phyloP scores from a whole-genome alignment of 2,329 filamentous ascomycete genomes.

The Rutstroemia sp. region DNA sequence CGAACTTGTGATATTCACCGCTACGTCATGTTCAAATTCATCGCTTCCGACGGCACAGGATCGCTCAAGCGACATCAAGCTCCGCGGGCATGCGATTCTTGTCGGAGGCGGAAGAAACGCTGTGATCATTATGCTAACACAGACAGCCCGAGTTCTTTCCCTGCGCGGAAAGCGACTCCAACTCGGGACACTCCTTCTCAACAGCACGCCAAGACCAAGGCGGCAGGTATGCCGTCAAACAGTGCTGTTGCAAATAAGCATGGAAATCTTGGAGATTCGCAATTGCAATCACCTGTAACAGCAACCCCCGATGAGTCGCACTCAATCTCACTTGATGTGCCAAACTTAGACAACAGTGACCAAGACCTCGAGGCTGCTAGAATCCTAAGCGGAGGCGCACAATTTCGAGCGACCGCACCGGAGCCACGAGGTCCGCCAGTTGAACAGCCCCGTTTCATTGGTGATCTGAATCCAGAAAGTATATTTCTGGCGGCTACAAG shows the following conservation, averaged over 20 bases:
- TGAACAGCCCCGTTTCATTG: slow-evolving; percentile 41
- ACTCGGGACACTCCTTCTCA: not conserved
- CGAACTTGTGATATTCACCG: not conserved
- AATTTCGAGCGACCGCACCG: not conserved
- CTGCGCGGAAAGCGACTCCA: not conserved
- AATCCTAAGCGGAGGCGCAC: slow-evolving; percentile 4
- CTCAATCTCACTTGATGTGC: not conserved
- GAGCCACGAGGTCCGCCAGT: not conserved
- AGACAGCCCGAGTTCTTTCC: not conserved
- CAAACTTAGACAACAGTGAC: slow-evolving; percentile 4
- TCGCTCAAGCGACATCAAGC: slow-evolving; percentile 48
- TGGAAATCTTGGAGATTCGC: not conserved
- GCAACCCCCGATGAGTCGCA: not conserved
- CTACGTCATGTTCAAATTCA: slow-evolving; percentile 45
- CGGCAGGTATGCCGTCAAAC: no score
- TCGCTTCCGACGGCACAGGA: slow-evolving; percentile 47
- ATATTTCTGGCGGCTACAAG: slow-evolving; percentile 50
- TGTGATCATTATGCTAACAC: slow-evolving; percentile 34
- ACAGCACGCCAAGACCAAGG: not conserved
- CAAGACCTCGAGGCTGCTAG: slow-evolving; percentile 9
- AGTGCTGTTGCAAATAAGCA: not conserved
- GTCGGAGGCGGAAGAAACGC: slow-evolving; percentile 35
- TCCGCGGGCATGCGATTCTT: slow-evolving; percentile 48
- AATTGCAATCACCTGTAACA: not conserved
- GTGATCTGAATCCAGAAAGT: slow-evolving; percentile 52